Evolutionary conservation across 306 rosid genomes (phyloP), one percentile per base, ranked within the genome.

Genomic region (Acacia crassicarpa): DNA sequence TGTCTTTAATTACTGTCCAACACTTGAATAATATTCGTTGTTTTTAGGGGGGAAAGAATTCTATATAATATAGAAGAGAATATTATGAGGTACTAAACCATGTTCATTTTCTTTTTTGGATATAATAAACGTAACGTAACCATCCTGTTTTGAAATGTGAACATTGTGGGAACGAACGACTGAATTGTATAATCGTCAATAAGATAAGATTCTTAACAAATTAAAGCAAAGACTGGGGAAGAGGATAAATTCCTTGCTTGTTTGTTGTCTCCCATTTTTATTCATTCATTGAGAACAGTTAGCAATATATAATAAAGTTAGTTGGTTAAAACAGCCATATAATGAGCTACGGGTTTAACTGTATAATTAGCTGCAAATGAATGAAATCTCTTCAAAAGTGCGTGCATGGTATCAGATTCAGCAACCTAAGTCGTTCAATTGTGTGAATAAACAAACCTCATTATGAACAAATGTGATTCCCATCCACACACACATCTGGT

Each of bases 211-310:
- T 19, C 61, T 19, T 53, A 8, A 53, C 61, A 53, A n/a, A n/a
- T n/a, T n/a, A n/a, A 19, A 38, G 41, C 8, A 38, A 38, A 38
- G 41, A 6, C 8, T 5, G 8, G 53, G 17, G 6, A 48, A 48
- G 67, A 77, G 93, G 88, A 91, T 86, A 91, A 56, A 93, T 91
- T 87, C 94, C 83, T 30, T 48, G 44, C 81, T 30, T 48, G 48
- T 72, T 43, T 69, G 5, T 6, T 30, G 69, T 30, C 41, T 32
- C 41, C 40, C 41, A 15, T 25, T 4, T 61, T 62, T 13, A 5
- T 27, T 62, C 40, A 25, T 25, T 27, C 19, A 15, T 7, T 15
- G 41, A 32, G 30, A 13, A 30, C 27, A 27, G 20, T 20, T 62
- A 12, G 5, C 40, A 14, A 62, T 6, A 48, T 10, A 19, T 49